phyloP scores from a whole-genome alignment of 257 asterid species.

The Nicotiana tabacum region DNA sequence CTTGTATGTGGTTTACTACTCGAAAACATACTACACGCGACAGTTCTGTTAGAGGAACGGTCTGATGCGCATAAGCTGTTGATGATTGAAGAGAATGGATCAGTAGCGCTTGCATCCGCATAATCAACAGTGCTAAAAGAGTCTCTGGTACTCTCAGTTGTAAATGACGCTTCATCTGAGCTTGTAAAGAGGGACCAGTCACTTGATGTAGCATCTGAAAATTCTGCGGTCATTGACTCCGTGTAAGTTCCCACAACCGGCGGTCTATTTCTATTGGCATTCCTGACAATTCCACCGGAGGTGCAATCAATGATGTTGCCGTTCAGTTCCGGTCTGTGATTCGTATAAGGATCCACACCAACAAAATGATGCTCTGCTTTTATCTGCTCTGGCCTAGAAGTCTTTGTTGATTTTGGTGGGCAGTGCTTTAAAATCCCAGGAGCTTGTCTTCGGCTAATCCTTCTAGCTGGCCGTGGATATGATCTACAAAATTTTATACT shows the following conservation, averaged over 20 bases:
- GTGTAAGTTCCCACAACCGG: conserved; percentile 24
- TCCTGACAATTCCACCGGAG: conserved; percentile 25
- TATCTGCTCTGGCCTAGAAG: conserved; percentile 31
- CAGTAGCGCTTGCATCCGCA: conserved; percentile 28
- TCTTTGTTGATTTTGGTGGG: conserved; percentile 32
- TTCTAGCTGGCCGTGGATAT: conserved; percentile 49
- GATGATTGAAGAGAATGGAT: conserved; percentile 51
- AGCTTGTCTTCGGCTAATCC: conserved; percentile 26
- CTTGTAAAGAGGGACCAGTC: conserved; percentile 68
- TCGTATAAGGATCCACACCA: conserved; percentile 19
- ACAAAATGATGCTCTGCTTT: conserved; percentile 15
- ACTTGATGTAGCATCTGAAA: conserved; percentile 57
- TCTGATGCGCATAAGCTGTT: conserved; percentile 37
- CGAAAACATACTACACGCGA: conserved; percentile 44
- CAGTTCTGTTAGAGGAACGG: conserved; percentile 30
- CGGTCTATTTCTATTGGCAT: conserved; percentile 29
- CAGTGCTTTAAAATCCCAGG: conserved; percentile 23
- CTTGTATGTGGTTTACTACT: conserved; percentile 39
- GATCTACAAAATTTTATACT: conserved; percentile 37
- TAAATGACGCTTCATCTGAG: conserved; percentile 82
- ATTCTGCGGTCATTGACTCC: conserved; percentile 24
- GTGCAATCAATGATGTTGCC: conserved; percentile 5
- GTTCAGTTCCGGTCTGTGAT: conserved; percentile 16
- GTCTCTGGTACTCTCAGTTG: conserved; percentile 82
- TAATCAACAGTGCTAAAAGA: conserved; percentile 66